Percentiles rank a stretch among this genome's conserved stretches.
phyloP scores from a whole-genome alignment of 1,284 basidiomycete species.

The Apiotrichum siamense region DNA sequence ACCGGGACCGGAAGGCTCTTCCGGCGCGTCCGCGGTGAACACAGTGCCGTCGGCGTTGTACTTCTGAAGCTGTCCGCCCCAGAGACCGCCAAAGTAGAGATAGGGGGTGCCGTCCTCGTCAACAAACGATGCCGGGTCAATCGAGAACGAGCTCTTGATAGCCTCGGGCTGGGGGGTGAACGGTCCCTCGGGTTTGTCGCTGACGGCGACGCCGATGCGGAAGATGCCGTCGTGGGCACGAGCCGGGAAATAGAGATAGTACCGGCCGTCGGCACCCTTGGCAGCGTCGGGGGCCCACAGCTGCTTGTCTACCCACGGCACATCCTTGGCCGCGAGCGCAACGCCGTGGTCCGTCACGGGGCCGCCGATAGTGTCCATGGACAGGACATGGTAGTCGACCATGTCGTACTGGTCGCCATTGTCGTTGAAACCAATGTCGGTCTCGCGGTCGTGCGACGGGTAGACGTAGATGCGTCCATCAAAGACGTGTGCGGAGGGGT shows the following conservation, averaged over 20 bases:
- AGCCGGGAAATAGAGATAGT: slow-evolving; percentile 40
- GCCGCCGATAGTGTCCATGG: slow-evolving; percentile 25
- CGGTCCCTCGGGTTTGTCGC: slow-evolving; percentile 30
- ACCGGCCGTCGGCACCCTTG: slow-evolving; percentile 25
- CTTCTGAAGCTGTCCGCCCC: slow-evolving; percentile 39
- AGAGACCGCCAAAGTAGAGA: slow-evolving; percentile 38
- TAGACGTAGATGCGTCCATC: slow-evolving; percentile 35
- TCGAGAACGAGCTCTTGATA: slow-evolving; percentile 31
- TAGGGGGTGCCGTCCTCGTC: slow-evolving; percentile 33
- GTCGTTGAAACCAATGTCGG: slow-evolving; percentile 34
- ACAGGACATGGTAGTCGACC: slow-evolving; percentile 38
- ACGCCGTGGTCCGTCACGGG: slow-evolving; percentile 36
- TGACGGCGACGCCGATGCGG: slow-evolving; percentile 32
- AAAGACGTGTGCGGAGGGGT: slow-evolving; percentile 39
- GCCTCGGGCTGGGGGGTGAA: slow-evolving; percentile 29
- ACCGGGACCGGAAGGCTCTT: slow-evolving; percentile 26
- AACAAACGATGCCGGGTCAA: slow-evolving; percentile 36
- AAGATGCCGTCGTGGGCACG: slow-evolving; percentile 34
- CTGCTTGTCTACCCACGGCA: slow-evolving; percentile 36
- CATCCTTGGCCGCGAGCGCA: slow-evolving; percentile 24
- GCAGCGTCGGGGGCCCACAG: slow-evolving; percentile 37
- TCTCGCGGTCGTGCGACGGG: slow-evolving; percentile 35
- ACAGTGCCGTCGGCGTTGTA: slow-evolving; percentile 20
- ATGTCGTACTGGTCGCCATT: slow-evolving; percentile 40
- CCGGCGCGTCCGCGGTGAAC: slow-evolving; percentile 21